These are phyloP conservation scores for Beauveria brongniartii DNA, from an alignment of 2,329 filamentous ascomycete genomes.

Conservation along the genomic window DNA sequence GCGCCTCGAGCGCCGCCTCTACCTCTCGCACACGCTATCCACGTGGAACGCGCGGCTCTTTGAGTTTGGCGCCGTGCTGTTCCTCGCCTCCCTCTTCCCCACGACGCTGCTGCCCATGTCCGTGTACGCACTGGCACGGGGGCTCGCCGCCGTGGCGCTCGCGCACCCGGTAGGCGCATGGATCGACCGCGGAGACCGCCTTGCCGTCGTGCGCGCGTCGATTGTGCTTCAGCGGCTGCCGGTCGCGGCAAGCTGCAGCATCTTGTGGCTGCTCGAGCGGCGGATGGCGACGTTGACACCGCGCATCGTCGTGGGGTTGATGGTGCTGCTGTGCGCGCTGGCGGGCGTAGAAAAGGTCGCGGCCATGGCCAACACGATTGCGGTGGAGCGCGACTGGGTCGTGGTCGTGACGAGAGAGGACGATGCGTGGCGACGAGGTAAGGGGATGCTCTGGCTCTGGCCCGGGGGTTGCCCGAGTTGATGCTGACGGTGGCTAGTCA, in stretches of 20 bases:
- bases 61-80: constrained; percentile 54
- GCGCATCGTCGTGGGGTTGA: constrained; percentile 6
- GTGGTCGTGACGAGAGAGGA: background rate
- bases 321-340: constrained; percentile 25
- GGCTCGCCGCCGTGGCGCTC: constrained; percentile 48
- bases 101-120: constrained; percentile 58
- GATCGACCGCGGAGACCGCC: constrained; percentile 48
- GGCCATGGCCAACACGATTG: constrained; percentile 1
- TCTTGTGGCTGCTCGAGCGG: constrained; percentile 32
- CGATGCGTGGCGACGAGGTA: constrained; percentile 1
- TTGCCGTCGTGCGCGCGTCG: constrained; percentile 42
- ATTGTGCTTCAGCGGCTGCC: constrained; percentile 30
- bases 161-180: constrained; percentile 49
- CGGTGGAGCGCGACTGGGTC: constrained; percentile 5
- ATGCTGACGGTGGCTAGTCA: constrained; percentile 19
- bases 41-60: constrained; percentile 59
- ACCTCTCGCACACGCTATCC: constrained; percentile 52
- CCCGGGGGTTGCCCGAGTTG: constrained; percentile 16
- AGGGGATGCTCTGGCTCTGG: constrained; percentile 26
- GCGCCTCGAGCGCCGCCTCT: constrained; percentile 30
- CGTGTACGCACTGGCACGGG: constrained; percentile 58
- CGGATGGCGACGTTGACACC: background rate
- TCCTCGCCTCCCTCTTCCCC: constrained; percentile 46
- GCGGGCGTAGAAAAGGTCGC: constrained; percentile 14
- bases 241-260: constrained; percentile 39